A percentile compares a stretch with the other conserved stretches of the same genome.
phyloP scores from a whole-genome alignment of 2,329 filamentous ascomycete genomes.

The Fusarium tanahbumbuense region DNA sequence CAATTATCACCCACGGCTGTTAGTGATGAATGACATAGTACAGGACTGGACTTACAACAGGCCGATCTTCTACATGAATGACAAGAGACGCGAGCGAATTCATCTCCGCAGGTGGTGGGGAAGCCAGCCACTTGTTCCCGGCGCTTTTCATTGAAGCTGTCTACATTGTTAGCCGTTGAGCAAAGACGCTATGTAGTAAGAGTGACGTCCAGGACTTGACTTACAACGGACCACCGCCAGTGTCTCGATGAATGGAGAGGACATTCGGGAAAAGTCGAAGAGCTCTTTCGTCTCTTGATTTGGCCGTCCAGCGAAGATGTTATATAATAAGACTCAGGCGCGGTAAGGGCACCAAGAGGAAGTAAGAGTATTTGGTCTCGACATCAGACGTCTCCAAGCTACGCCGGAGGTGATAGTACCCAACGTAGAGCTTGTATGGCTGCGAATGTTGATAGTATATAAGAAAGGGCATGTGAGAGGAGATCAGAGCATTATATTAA shows the following conservation, averaged over 20 bases:
- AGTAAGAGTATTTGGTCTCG: no score
- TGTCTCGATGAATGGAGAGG: accelerated
- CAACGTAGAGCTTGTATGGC: no score
- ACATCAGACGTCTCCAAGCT: no score
- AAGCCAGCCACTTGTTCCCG: neutral
- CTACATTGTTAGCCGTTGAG: accelerated
- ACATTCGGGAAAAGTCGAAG: no score
- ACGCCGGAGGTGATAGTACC: no score
- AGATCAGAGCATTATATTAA: neutral
- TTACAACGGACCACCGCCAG: no score
- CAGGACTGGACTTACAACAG: neutral
- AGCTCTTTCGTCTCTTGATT: no score
- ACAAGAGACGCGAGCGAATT: neutral
- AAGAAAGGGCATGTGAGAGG: neutral
- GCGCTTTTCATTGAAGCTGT: neutral
- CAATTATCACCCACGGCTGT: neutral
- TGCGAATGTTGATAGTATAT: neutral
- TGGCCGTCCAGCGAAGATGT: no score
- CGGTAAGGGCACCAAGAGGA: no score
- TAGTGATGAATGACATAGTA: neutral
- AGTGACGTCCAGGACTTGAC: no score
- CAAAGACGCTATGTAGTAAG: neutral
- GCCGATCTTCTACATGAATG: neutral
- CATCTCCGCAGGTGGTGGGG: neutral
- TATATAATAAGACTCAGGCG: no score